phyloP scores from a whole-genome alignment of 495 filamentous ascomycete species.

The Usnea hakonensis region DNA sequence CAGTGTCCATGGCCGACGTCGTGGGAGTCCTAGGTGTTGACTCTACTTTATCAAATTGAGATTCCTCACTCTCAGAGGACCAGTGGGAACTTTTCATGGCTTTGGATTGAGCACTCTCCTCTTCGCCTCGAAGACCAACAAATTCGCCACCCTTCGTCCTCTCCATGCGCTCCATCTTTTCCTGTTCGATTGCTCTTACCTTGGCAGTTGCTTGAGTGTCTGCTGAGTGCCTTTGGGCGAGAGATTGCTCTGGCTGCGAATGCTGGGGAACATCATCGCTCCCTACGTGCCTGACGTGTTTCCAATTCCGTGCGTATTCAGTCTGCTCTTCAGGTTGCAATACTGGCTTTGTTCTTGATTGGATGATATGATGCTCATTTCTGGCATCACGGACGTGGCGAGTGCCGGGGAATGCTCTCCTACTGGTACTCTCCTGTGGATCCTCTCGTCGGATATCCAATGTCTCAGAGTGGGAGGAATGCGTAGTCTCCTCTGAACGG shows the following conservation, averaged over 20 bases:
- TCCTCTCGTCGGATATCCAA: neutral
- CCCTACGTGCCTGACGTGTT: constrained; percentile 11
- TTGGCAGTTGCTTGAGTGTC: neutral
- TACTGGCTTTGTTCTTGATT: neutral
- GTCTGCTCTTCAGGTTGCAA: neutral
- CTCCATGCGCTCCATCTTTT: constrained; percentile 8
- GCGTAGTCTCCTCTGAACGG: neutral
- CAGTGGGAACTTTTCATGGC: neutral
- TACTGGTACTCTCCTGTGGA: neutral
- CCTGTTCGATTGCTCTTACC: constrained; percentile 14
- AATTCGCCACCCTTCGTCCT: constrained; percentile 14
- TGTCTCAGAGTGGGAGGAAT: neutral
- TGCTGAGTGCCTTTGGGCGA: neutral
- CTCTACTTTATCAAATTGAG: neutral
- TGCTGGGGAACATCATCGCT: neutral
- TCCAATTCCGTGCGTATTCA: constrained; percentile 1
- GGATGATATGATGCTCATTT: neutral
- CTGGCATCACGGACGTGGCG: neutral
- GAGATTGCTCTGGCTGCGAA: neutral
- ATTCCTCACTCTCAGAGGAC: neutral
- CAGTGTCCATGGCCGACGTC: neutral
- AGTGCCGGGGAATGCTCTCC: no score
- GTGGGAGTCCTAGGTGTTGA: neutral
- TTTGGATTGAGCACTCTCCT: neutral
- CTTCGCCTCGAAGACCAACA: constrained; percentile 2